Base-by-base conservation (phyloP, 2,329 filamentous ascomycete genomes). In the Ophiocordyceps robertsii region DNA sequence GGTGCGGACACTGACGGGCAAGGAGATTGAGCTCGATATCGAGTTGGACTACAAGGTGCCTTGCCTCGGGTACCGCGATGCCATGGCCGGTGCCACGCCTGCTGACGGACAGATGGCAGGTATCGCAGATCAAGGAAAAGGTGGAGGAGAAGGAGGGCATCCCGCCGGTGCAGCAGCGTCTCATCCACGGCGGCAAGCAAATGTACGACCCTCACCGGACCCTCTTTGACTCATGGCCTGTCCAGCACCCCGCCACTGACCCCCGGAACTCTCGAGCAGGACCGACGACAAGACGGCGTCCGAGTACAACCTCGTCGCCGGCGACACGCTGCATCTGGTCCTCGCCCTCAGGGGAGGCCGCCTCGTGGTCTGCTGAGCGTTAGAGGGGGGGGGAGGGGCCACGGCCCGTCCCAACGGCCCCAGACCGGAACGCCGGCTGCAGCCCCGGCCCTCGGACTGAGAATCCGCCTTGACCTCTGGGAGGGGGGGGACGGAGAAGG, bases 111-210 rank as follows among this genome's bases (percentile, higher is more conserved):
- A 19, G 7, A 14, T 6, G 33, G 39, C 51, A 94, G 88, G 85
- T 96, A 53, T 82, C 84, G 35, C 81, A 89, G 63, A 96, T 98
- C 73, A 98, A 98, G 74, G 92, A 96, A 68, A 89, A 90, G 57
- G 92, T 98, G 43, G 92, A 98, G 66, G 92, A 98, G 71, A 96
- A 96, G 68, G 92, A 96, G 62, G 92, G 92, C 44, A 98, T 98
- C 55, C 90, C 92, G 37, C 92, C 92, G 1, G 88, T 92, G 16
- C 92, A 98, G 67, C 92, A 98, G 67, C 82, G 92, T 45, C 70
- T 98, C 51, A 98, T 98, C 57, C 95, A 83, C 60, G 88, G 90
- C 42, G 92, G 92, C 57, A 98, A 98, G 72, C 92, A 98, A 64
- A 95, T 98, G 92, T 95, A 68, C 47, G 71, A n/a, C 16, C 7